A percentile compares a stretch with the other conserved stretches of the same genome.
Conservation (phyloP, 768 basidiomycete species). For the Naganishia randhawae region DNA sequence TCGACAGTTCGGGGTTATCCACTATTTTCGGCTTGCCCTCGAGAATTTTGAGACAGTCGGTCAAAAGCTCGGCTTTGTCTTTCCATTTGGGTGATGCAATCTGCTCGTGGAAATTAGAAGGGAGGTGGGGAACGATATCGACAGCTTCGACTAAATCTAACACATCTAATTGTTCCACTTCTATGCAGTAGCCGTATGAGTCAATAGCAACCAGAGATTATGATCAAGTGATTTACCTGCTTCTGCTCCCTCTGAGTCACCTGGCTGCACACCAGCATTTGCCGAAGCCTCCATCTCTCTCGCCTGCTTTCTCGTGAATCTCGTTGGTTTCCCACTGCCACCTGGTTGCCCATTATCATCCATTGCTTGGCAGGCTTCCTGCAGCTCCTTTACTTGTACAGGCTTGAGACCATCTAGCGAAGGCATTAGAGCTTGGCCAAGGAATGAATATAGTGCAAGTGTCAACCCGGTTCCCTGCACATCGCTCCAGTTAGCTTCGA, state of each 20-base stretch:
- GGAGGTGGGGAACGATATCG: conserved; percentile 70
- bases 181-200: conserved; percentile 42
- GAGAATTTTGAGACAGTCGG: conserved; percentile 70
- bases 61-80: conserved; percentile 75
- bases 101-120: conserved; percentile 66
- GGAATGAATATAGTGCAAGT: conserved; percentile 74
- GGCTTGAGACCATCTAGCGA: conserved; percentile 88
- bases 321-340: conserved; percentile 71
- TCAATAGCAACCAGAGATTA: neutral
- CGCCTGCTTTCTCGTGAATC: conserved; percentile 76
- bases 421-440: conserved; percentile 76
- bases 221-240: conserved; percentile 46
- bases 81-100: conserved; percentile 96
- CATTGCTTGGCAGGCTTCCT: conserved; percentile 79
- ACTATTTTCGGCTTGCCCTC: conserved; percentile 66
- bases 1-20: conserved; percentile 60
- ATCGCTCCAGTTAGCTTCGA: neutral
- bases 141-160: conserved; percentile 74
- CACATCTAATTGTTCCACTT: conserved; percentile 65
- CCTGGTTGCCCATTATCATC: conserved; percentile 81
- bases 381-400: conserved; percentile 91
- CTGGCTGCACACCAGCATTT: conserved; percentile 31
- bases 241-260: conserved; percentile 52
- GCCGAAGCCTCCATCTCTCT: conserved; percentile 49
- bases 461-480: conserved; percentile 64